Conservation (phyloP, 257 asterid genomes). For the Apocynum venetum region DNA sequence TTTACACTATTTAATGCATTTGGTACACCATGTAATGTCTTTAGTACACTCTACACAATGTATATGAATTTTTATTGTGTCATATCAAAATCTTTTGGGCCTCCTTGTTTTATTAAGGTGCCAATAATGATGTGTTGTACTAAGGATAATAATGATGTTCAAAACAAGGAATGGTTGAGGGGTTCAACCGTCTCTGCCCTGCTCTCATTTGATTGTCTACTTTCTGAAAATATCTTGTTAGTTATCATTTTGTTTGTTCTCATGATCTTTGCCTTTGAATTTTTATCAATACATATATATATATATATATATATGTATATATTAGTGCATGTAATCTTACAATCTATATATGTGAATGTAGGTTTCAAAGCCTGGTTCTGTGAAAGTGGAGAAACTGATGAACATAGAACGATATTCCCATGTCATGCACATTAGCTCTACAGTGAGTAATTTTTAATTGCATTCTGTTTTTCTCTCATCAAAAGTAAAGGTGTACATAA, state of each 20-base stretch:
- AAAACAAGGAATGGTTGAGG: not conserved
- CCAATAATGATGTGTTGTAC: no score
- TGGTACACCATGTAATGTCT: not conserved
- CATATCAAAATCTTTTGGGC: not conserved
- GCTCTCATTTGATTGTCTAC: not conserved
- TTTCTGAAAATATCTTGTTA: not conserved
- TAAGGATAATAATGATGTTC: not conserved
- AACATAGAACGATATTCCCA: constrained; percentile 96
- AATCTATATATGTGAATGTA: constrained; percentile 26
- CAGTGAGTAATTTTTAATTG: constrained; percentile 46
- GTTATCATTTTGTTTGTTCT: not conserved
- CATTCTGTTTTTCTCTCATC: not conserved
- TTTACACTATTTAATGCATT: not conserved
- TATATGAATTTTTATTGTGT: not conserved
- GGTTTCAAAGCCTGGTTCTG: constrained; percentile 94
- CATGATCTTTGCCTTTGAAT: not conserved
- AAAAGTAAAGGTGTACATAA: not conserved
- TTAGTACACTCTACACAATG: no score
- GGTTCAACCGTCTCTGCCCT: not conserved
- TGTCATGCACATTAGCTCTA: constrained; percentile 99
- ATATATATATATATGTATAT: no score
- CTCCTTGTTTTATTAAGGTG: no score
- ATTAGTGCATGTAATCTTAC: not conserved
- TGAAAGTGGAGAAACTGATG: constrained; percentile 92
- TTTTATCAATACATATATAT: not conserved